Evolutionary conservation across 2,329 filamentous ascomycete genomes (phyloP), one percentile per base, ranked within the genome.

Genomic region (Xylaria sp.): DNA sequence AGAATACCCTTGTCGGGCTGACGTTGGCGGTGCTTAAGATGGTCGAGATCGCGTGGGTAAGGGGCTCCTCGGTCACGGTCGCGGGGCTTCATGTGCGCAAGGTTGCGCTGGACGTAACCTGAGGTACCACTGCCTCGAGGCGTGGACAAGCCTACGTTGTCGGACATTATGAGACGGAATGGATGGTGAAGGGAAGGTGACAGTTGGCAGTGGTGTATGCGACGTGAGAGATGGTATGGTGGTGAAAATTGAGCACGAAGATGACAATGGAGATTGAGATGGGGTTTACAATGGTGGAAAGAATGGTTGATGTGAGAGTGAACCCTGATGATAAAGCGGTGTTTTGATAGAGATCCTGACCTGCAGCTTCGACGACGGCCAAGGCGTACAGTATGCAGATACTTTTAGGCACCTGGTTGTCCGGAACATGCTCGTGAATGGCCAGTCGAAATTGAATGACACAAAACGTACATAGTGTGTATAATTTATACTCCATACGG

Each of bases 41-140:
- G 80, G 68, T 90, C 84, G 65, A 84, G 78, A 70, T 90, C 85
- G 63, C 85, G 85, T 44, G 75, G 74, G 37, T 96, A 96, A 0
- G 92, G 92, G 16, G 87, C 86, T 60, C 80, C 82, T 68, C 85
- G 83, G 76, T 96, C 91, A 69, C 85, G 83, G 77, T 96, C 91
- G 76, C 93, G 92, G 35, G 90, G 92, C 72, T 83, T 86, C 68
- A 97, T 86, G 72, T 93, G 87, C 16, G 94, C 94, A 42, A 92
- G 85, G 78, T 97, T 99, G 75, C 92, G 91, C 77, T 97, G 93
- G 59, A 99, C 93, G 74, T 97, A 97, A 72, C 94, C 94, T 0
- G 93, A 97, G 59, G 94, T 99, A 52, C 94, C 94, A 72, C 90
- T 96, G 67, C 94, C 94, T 70, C 94, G 88, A 2, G 94, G 94